phyloP scores from a whole-genome alignment of 2,329 filamentous ascomycete genomes.

The Fusarium austroafricanum region DNA sequence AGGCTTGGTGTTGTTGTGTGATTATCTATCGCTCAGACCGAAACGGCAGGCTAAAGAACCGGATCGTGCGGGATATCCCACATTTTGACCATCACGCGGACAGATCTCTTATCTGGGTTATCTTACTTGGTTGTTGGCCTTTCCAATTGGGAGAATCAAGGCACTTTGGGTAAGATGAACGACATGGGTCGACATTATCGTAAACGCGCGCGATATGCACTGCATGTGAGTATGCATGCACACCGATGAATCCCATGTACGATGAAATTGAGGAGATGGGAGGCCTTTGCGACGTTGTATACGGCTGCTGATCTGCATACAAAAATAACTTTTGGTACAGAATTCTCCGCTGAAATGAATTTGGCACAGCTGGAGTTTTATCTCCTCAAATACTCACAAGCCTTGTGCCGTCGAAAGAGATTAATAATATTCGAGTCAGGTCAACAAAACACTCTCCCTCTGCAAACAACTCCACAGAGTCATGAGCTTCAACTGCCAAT shows the following conservation, averaged over 20 bases:
- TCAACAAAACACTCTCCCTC: rapidly evolving
- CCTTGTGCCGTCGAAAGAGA: too few relatives aligned
- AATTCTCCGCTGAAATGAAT: background rate
- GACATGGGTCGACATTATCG: slow-evolving; percentile 8
- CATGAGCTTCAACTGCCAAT: too few relatives aligned
- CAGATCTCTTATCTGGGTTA: slow-evolving; percentile 34
- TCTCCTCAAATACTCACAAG: too few relatives aligned
- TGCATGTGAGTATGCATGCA: background rate
- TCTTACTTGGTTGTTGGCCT: background rate
- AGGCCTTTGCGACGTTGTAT: background rate
- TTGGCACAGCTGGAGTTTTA: background rate
- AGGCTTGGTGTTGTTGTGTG: slow-evolving; percentile 32
- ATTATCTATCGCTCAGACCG: slow-evolving; percentile 13
- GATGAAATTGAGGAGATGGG: background rate
- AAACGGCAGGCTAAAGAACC: slow-evolving; percentile 25
- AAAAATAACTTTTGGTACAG: background rate
- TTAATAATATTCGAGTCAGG: background rate
- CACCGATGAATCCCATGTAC: too few relatives aligned
- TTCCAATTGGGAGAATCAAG: background rate
- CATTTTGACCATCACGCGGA: slow-evolving; percentile 31
- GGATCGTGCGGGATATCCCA: slow-evolving; percentile 29
- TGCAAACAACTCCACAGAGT: background rate
- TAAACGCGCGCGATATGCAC: background rate
- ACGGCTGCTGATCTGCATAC: background rate
- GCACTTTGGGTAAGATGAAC: background rate